Conservation (phyloP, 78 protist species). For the Pelomyxa schiedti region DNA sequence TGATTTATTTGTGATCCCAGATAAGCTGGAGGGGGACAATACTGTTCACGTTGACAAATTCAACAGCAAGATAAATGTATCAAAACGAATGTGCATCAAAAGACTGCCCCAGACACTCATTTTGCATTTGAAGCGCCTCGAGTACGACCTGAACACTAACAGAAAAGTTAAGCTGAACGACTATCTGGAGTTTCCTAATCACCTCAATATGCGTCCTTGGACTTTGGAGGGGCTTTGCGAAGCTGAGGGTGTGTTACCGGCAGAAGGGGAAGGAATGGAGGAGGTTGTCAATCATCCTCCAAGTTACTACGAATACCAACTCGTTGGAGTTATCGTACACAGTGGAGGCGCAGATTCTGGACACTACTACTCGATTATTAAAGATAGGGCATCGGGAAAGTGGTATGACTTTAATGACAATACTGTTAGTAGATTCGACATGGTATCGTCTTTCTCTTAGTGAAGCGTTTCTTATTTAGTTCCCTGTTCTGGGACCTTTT, state of each 20-base stretch:
- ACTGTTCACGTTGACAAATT: constrained; percentile 16
- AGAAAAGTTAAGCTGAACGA: constrained; percentile 23
- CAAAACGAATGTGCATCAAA: constrained; percentile 13
- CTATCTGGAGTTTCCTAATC: constrained; percentile 35
- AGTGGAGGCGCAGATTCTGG: constrained; percentile 75
- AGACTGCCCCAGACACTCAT: constrained; percentile 32
- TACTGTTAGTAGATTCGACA: constrained; percentile 24
- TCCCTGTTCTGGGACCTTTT: no score
- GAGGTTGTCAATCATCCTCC: not conserved
- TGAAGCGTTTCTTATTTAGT: no score
- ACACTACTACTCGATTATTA: constrained; percentile 63
- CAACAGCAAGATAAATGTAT: constrained; percentile 17
- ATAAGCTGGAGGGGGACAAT: constrained; percentile 57
- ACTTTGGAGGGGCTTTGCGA: constrained; percentile 20
- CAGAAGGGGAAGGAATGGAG: not conserved
- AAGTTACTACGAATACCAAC: not conserved
- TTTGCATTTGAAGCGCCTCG: constrained; percentile 74
- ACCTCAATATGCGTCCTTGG: constrained; percentile 48
- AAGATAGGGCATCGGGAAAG: not conserved
- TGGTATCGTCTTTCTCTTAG: no score
- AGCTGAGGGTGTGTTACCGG: not conserved
- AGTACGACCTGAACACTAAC: constrained; percentile 54
- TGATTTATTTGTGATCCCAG: constrained; percentile 8
- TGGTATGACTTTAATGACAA: constrained; percentile 67
- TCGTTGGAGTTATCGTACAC: constrained; percentile 68